Evolutionary conservation across 306 rosid genomes (phyloP).

Genomic region (Senna tora): DNA sequence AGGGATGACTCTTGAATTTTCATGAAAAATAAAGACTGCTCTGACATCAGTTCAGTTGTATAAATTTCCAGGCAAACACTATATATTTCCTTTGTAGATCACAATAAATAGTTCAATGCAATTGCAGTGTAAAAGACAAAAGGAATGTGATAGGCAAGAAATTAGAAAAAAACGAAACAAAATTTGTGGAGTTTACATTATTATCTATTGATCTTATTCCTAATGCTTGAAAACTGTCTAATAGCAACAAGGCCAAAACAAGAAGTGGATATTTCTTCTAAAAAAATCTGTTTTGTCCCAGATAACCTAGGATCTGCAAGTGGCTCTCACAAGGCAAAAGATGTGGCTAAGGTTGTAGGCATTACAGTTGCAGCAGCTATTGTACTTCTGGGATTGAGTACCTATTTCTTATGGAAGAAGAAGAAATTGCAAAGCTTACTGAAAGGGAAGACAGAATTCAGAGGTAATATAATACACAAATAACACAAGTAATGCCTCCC

Average conservation of each 20-base stretch:
- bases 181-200: neutral
- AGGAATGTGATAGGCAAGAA: neutral
- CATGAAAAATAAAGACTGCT: no score
- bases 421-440: conserved; percentile 31
- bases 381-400: conserved; percentile 46
- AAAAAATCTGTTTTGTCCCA: conserved; percentile 35
- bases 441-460: conserved; percentile 27
- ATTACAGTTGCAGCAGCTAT: conserved; percentile 45
- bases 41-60: neutral
- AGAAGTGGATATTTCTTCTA: conserved; percentile 1
- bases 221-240: neutral
- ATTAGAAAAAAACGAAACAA: no score
- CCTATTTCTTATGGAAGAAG: conserved; percentile 50
- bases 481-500: neutral
- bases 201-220: neutral
- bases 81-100: neutral
- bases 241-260: neutral
- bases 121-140: neutral
- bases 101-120: neutral
- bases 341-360: conserved; percentile 36
- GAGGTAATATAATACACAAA: conserved; percentile 44
- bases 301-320: conserved; percentile 35
- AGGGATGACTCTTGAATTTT: no score
- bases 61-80: neutral
- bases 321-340: conserved; percentile 46